A percentile compares a stretch with the other conserved stretches of the same genome.
Conservation (phyloP, 2,329 filamentous ascomycete genomes). For the Fusarium nodosum region DNA sequence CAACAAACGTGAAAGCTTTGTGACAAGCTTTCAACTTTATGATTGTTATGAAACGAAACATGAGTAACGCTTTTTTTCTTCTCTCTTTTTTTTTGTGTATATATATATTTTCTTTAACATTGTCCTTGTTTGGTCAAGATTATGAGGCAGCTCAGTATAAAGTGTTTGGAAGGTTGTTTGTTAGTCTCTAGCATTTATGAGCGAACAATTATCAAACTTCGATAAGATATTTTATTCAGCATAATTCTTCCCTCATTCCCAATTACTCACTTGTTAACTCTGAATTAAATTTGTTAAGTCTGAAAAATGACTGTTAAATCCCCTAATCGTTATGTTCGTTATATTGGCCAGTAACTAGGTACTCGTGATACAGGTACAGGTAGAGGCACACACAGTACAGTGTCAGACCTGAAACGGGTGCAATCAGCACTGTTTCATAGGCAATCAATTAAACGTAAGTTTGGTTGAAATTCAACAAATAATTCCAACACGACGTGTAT, state of each 20-base stretch:
- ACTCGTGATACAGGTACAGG: background rate
- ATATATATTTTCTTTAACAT: constrained; percentile 2
- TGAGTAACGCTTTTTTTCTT: constrained; percentile 24
- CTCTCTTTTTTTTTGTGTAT: constrained; percentile 15
- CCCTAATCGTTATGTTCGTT: no score
- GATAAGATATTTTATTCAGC: background rate
- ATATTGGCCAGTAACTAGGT: no score
- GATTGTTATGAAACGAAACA: constrained; percentile 37
- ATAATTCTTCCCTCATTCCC: no score
- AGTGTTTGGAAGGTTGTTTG: background rate
- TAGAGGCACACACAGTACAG: constrained; percentile 20
- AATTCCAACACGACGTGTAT: constrained; percentile 25
- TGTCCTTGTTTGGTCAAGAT: background rate
- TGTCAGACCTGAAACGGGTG: constrained; percentile 2
- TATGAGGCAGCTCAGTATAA: background rate
- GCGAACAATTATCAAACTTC: background rate
- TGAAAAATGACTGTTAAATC: background rate
- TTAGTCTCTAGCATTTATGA: background rate
- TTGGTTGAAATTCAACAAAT: constrained; percentile 27
- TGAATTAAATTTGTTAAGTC: background rate
- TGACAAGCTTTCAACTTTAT: constrained; percentile 12
- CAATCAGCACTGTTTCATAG: constrained; percentile 34
- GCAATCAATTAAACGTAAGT: constrained; percentile 33
- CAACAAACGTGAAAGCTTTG: constrained; percentile 3
- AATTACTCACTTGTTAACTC: background rate